Base-by-base conservation (phyloP, 176 grass and related monocot species). In the Tillandsia fasciculata region DNA sequence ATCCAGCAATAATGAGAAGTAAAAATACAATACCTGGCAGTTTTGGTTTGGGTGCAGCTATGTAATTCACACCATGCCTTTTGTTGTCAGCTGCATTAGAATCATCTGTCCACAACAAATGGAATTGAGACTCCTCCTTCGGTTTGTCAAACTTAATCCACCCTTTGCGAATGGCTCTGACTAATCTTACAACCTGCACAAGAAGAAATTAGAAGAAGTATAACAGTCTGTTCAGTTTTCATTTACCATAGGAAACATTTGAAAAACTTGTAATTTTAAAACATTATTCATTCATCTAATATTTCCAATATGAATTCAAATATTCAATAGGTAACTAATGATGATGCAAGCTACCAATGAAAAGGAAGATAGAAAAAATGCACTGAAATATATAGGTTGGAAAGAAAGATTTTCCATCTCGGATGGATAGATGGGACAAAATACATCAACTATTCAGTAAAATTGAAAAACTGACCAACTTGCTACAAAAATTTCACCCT, bases 41-140 rank as follows among this genome's bases (percentile, higher is more conserved):
- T 58, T 93, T 99, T 27, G 84, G 80, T 90, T 99, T 99, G 5
- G 95, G 90, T 48, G 95, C 77, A 2, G 95, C 87, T 80, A 99
- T 93, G 76, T 94, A 99, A 76, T 83, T 87, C 78, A 96, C 82
- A 47, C 90, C 82, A 74, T 85, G 90, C 63, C 87, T 80, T 75
- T 94, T 94, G 76, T 88, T 94, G 20, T 94, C 87, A 66, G 84
- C 23, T 68, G 84, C 79, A 79, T 80, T 84, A 66, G 71, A 71
- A 87, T 97, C 95, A 77, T 99, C 87, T 80, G 87, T 87, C 95
- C 95, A 99, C 56, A 99, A 76, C 49, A 80, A 84, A 83, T 99
- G 88, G 70, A 76, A 64, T 4, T 65, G 72, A 69, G 66, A 42
- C 53, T 94, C 87, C 68, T 88, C 87, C 71, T 94, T 94, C 68